Percentiles rank a stretch among this genome's conserved stretches.
These are phyloP conservation scores for Gilbertella persicaria DNA, from an alignment of 371 early-diverging fungal species.

Conservation along the genomic window DNA sequence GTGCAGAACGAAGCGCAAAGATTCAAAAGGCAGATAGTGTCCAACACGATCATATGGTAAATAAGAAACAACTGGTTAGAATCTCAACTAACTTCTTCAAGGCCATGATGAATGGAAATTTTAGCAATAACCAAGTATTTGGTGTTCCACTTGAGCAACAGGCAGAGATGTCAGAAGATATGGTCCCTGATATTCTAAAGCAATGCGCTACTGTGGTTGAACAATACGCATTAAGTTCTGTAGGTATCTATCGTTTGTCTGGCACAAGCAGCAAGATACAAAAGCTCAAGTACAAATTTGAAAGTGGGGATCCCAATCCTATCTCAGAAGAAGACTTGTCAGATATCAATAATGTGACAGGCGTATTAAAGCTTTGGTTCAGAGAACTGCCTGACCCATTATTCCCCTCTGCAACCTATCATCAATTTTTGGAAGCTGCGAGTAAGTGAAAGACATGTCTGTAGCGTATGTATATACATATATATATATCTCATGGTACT, in stretches of 20 bases:
- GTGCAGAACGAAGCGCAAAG: slow-evolving; percentile 23
- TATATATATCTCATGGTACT: neutral
- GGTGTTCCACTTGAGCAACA: slow-evolving; percentile 65
- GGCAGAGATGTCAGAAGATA: slow-evolving; percentile 64
- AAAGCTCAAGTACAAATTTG: slow-evolving; percentile 30
- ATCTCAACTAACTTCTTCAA: neutral
- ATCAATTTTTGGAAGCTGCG: slow-evolving; percentile 69
- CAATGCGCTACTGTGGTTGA: slow-evolving; percentile 83
- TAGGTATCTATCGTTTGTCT: slow-evolving; percentile 86
- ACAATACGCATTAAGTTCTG: slow-evolving; percentile 57
- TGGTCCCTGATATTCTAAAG: slow-evolving; percentile 72
- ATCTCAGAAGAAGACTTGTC: slow-evolving; percentile 52
- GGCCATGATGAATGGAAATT: slow-evolving; percentile 2
- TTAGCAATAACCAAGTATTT: slow-evolving; percentile 56
- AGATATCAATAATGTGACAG: slow-evolving; percentile 80
- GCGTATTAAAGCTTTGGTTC: slow-evolving; percentile 90
- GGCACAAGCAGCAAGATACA: slow-evolving; percentile 57
- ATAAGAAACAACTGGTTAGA: no score
- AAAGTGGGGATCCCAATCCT: slow-evolving; percentile 26
- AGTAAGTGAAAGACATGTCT: no score
- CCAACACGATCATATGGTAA: slow-evolving; percentile 13
- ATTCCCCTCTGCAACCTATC: slow-evolving; percentile 67
- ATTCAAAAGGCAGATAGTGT: slow-evolving; percentile 23
- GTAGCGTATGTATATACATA: slow-evolving; percentile 11
- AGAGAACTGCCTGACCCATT: slow-evolving; percentile 90